phyloP scores from a whole-genome alignment of 345 rosid genomes.

The Salix arbutifolia region DNA sequence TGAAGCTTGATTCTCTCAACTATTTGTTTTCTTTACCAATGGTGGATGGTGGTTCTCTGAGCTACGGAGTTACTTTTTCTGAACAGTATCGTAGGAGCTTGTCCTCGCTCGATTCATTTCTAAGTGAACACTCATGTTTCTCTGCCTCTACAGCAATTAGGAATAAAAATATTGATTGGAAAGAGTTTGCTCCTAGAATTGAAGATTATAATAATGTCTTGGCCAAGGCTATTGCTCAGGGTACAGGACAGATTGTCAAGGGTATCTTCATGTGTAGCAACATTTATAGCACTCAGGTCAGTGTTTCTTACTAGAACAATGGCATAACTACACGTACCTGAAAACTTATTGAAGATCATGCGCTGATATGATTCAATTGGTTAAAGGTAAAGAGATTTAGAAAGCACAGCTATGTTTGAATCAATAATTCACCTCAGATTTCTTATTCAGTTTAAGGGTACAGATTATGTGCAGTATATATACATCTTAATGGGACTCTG shows the following conservation, averaged over 20 bases:
- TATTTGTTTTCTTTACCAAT: conserved; percentile 79
- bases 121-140: conserved; percentile 65
- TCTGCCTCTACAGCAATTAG: conserved; percentile 32
- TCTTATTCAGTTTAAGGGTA: too few relatives aligned
- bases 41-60: conserved; percentile 66
- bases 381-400: too few relatives aligned
- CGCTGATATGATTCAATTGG: too few relatives aligned
- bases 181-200: conserved; percentile 76
- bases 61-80: conserved; percentile 70
- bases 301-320: neutral
- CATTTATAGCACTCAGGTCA: conserved; percentile 77
- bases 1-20: conserved; percentile 63
- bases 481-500: too few relatives aligned
- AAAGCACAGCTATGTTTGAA: too few relatives aligned
- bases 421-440: too few relatives aligned
- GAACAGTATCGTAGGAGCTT: conserved; percentile 26
- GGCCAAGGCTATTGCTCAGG: conserved; percentile 86
- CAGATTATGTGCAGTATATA: too few relatives aligned
- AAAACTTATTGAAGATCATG: too few relatives aligned
- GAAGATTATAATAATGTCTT: conserved; percentile 66
- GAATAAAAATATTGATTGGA: conserved; percentile 53
- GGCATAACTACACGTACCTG: neutral
- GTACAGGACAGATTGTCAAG: conserved; percentile 83
- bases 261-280: conserved; percentile 77
- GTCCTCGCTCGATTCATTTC: conserved; percentile 54